These are phyloP conservation scores for Xylaria palmicola DNA, from an alignment of 495 filamentous ascomycete genomes.

Conservation along the genomic window DNA sequence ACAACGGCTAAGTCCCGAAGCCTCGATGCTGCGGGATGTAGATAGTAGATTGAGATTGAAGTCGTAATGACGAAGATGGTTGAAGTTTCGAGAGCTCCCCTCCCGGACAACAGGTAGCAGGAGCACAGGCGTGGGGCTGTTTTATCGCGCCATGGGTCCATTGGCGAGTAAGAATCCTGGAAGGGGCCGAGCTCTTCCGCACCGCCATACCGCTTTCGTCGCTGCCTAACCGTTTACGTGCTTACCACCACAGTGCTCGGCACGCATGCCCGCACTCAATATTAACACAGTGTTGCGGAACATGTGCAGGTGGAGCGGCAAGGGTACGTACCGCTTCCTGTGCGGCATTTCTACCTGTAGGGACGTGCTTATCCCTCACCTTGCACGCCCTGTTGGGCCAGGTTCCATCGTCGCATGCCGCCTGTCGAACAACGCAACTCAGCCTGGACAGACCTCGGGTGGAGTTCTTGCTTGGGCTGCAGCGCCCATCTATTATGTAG, in stretches of 20 bases:
- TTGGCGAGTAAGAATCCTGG: conserved; percentile 12
- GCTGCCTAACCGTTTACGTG: background rate
- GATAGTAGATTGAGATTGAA: background rate
- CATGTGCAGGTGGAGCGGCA: too few relatives aligned
- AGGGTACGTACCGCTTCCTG: background rate
- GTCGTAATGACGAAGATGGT: background rate
- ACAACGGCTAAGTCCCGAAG: background rate
- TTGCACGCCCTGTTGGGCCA: background rate
- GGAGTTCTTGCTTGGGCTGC: background rate
- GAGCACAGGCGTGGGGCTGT: background rate
- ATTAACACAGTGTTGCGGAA: background rate
- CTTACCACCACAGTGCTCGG: background rate
- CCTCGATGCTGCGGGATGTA: background rate
- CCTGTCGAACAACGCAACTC: background rate
- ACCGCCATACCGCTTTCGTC: background rate
- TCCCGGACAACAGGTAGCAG: too few relatives aligned
- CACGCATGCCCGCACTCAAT: background rate
- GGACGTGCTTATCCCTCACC: too few relatives aligned
- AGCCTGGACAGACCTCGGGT: background rate
- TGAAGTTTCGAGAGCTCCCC: background rate
- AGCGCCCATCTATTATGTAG: too few relatives aligned
- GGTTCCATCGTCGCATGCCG: conserved; percentile 2
- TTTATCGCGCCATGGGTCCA: conserved; percentile 7
- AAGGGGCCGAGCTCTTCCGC: conserved; percentile 9
- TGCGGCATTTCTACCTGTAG: conserved; percentile 11